Base-by-base conservation (phyloP, 768 basidiomycete species). In the Calocybe cyanea region DNA sequence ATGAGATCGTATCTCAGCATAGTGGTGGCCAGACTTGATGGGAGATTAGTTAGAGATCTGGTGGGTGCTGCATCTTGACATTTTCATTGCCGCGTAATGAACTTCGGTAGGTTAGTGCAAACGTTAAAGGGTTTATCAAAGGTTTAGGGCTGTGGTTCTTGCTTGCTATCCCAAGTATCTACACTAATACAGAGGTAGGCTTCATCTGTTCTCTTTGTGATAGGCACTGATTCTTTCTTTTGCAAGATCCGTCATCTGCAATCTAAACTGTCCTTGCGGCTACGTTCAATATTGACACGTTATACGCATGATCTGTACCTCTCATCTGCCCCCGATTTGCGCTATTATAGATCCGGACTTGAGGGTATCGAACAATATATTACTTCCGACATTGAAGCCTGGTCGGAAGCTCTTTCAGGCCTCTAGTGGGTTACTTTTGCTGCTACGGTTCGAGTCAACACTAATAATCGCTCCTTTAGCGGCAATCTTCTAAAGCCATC, bases 281-380 rank as follows among this genome's bases (percentile, higher is more conserved):
- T 97, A 52, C 76, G 94, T 24, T 93, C 91, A 0, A 82, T 90
- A 9, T 71, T 97, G 19, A 93, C 92, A 0, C 82, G 90, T 21
- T 97, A 96, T 63, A 83, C 86, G 0, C 86, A 94, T 59, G 93
- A 95, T 60, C 74, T 98, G 10, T 97, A 98, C 62, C 80, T 98
- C 46, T 87, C 85, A 18, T 77, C 83, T 0, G 66, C 75, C 2
- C 87, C 84, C 3, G 63, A 88, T 46, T 66, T 90, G 20, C 77
- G 85, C 9, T 91, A 91, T 58, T 86, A 87, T 61, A 73, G 76
- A 37, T 60, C 72, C 7, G 69, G 72, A 5, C 71, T 81, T 11
- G 87, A 91, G 20, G 87, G 87, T 3, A 76, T 91, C 17, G 92
- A 93, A 55, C 92, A 95, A 64, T 93, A 92, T 60, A 82, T 97